Evolutionary conservation across 225 moss, liverwort and hornwort genomes (phyloP).

Genomic region (Marchantia polymorpha): DNA sequence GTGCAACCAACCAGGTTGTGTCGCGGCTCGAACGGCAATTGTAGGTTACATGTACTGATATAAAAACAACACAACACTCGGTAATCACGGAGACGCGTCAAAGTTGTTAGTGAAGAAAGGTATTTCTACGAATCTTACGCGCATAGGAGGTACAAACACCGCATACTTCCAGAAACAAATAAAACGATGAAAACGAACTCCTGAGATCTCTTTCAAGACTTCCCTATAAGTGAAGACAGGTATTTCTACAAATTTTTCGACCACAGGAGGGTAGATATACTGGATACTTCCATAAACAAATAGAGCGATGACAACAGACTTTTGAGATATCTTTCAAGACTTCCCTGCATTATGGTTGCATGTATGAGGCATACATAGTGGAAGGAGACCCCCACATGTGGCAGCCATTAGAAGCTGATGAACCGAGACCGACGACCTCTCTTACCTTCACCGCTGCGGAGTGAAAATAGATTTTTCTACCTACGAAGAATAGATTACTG

Average conservation of each 20-base stretch:
- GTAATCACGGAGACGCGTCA: background rate
- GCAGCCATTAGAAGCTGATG: constrained; percentile 1
- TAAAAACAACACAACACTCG: background rate
- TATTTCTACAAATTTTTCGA: no score
- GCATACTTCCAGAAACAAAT: background rate
- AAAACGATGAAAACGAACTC: background rate
- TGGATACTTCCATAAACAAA: background rate
- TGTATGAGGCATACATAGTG: constrained; percentile 1
- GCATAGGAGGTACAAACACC: background rate
- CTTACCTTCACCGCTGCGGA: background rate
- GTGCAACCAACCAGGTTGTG: no score
- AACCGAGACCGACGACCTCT: background rate
- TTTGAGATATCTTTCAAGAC: background rate
- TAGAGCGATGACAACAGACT: background rate
- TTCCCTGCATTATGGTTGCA: constrained; percentile 6
- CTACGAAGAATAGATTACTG: constrained; percentile 9
- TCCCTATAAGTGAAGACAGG: background rate
- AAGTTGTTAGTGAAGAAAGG: background rate
- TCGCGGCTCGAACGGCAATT: background rate
- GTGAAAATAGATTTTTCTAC: constrained; percentile 11
- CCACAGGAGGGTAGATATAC: no score
- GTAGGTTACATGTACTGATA: background rate
- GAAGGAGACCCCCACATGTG: background rate
- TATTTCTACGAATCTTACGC: background rate
- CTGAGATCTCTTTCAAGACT: background rate